Percentiles rank a stretch among this genome's conserved stretches.
phyloP scores from a whole-genome alignment of 352 stramenopile species.

The Phytopythium helicoides region DNA sequence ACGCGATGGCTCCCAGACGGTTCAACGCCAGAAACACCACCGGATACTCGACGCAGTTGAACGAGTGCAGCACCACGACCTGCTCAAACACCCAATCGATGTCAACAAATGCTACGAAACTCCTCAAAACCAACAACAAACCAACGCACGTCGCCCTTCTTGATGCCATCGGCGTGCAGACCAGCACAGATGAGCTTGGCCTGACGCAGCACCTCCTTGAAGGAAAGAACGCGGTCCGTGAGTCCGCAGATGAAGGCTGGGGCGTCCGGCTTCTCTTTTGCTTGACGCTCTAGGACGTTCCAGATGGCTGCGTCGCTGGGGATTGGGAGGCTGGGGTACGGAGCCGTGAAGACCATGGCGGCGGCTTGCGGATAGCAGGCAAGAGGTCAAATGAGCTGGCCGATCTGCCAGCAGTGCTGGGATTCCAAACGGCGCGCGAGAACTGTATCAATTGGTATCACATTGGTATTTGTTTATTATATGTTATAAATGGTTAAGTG shows the following conservation, averaged over 20 bases:
- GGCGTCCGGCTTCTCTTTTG: conserved; percentile 14
- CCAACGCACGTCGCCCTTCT: conserved; percentile 40
- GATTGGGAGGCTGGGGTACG: conserved; percentile 18
- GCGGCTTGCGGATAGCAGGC: conserved; percentile 6
- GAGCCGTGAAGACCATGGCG: conserved; percentile 43
- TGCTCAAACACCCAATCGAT: conserved; percentile 11
- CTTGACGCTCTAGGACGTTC: conserved; percentile 36
- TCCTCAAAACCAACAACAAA: background rate
- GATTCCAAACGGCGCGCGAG: too few relatives aligned
- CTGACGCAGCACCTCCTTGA: conserved; percentile 20
- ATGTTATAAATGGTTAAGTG: too few relatives aligned
- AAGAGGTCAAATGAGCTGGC: too few relatives aligned
- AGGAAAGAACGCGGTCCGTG: conserved; percentile 35
- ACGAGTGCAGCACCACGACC: conserved; percentile 44
- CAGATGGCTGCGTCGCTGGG: conserved; percentile 34
- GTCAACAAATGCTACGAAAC: conserved; percentile 4
- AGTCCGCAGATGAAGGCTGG: conserved; percentile 41
- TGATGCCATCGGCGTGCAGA: conserved; percentile 31
- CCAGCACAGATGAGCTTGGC: conserved; percentile 26
- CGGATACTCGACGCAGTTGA: conserved; percentile 59
- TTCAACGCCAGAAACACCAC: conserved; percentile 41
- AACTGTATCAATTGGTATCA: too few relatives aligned
- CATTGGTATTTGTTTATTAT: too few relatives aligned
- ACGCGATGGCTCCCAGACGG: conserved; percentile 35
- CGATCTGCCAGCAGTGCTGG: too few relatives aligned